phyloP scores from a whole-genome alignment of 2,329 filamentous ascomycete genomes.

The Pseudogymnoascus sp. region DNA sequence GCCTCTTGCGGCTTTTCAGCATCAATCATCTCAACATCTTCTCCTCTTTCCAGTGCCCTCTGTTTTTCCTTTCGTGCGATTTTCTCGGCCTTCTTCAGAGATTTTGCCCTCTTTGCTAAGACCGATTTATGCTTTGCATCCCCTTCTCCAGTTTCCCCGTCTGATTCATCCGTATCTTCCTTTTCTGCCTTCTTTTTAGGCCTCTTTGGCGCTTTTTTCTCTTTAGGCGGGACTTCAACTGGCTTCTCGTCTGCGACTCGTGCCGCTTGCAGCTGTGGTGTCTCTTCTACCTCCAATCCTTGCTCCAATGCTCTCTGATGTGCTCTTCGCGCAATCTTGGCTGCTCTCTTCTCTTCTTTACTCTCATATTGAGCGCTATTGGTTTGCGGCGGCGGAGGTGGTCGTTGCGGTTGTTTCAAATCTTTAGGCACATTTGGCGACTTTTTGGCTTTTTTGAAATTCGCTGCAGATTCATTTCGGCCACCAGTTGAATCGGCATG shows the following conservation, averaged over 20 bases:
- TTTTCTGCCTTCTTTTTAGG: slow-evolving; percentile 15
- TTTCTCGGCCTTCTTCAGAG: slow-evolving; percentile 42
- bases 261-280: not conserved
- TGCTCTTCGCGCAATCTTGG: slow-evolving; percentile 13
- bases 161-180: slow-evolving; percentile 16
- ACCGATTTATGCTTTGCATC: slow-evolving; percentile 38
- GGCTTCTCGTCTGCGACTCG: slow-evolving; percentile 10
- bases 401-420: slow-evolving; percentile 11
- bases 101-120: slow-evolving; percentile 48
- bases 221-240: slow-evolving; percentile 16
- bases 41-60: slow-evolving; percentile 27
- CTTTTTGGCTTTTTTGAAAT: not conserved
- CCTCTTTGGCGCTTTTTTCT: slow-evolving; percentile 17
- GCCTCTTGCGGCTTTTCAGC: slow-evolving; percentile 26
- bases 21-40: slow-evolving; percentile 24
- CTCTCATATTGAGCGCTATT: slow-evolving; percentile 9
- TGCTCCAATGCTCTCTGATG: slow-evolving; percentile 14
- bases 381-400: not conserved
- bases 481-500: slow-evolving; percentile 11
- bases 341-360: slow-evolving; percentile 12
- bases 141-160: slow-evolving; percentile 8
- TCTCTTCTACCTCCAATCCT: not conserved
- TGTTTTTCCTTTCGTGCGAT: slow-evolving; percentile 28
- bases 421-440: not conserved
- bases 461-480: not conserved